phyloP scores from a whole-genome alignment of 2,329 filamentous ascomycete species.

The Ramularia endophylla region DNA sequence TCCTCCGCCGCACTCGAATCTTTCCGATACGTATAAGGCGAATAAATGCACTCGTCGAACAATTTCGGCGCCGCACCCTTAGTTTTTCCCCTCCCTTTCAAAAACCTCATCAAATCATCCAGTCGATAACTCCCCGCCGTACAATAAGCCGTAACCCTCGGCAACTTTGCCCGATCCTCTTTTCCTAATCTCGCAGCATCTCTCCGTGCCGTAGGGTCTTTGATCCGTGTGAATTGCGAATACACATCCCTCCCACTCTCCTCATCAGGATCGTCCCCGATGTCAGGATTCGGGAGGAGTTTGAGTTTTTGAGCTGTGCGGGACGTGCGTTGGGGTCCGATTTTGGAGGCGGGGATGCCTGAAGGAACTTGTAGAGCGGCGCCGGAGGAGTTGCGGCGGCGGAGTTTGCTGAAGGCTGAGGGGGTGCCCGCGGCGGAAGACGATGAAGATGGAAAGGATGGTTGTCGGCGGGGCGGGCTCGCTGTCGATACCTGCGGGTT shows the following conservation, averaged over 20 bases:
- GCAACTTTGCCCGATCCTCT: conserved; percentile 79
- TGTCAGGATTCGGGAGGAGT: conserved; percentile 84
- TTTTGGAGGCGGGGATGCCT: conserved; percentile 55
- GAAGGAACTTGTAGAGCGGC: conserved; percentile 45
- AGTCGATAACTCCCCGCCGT: conserved; percentile 88
- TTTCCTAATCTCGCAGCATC: conserved; percentile 92
- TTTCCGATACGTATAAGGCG: conserved; percentile 72
- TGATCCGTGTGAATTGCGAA: conserved; percentile 95
- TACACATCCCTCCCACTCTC: conserved; percentile 95
- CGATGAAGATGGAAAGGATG: conserved; percentile 34
- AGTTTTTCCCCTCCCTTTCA: conserved; percentile 75
- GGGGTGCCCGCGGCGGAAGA: conserved; percentile 55
- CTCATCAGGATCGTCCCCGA: conserved; percentile 74
- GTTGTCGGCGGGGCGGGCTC: conserved; percentile 34
- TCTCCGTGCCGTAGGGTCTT: conserved; percentile 85
- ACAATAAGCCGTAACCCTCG: conserved; percentile 93
- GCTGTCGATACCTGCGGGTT: conserved; percentile 54
- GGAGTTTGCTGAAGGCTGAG: conserved; percentile 73
- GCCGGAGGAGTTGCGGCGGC: conserved; percentile 78
- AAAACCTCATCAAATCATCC: conserved; percentile 80
- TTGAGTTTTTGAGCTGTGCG: conserved; percentile 97
- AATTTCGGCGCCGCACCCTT: conserved; percentile 80
- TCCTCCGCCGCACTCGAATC: conserved; percentile 25
- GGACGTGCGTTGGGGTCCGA: conserved; percentile 89
- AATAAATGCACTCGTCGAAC: conserved; percentile 97